Evolutionary conservation across 306 rosid genomes (phyloP).

Genomic region (Prunus mongolica): DNA sequence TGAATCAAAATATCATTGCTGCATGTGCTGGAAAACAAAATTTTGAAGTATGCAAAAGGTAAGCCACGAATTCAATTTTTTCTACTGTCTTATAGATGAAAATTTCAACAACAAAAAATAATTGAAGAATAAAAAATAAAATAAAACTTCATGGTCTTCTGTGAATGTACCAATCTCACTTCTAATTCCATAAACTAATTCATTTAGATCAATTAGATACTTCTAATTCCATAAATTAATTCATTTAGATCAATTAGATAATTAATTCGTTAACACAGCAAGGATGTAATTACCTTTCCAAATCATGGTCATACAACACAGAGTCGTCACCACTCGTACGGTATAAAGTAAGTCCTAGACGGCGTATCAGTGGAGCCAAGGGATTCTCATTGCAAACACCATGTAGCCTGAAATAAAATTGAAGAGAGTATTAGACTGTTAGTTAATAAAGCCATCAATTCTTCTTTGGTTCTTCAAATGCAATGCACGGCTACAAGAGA

Average conservation of each 20-base stretch:
- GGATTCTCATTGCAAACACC: slow-evolving; percentile 92
- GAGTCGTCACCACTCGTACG: slow-evolving; percentile 90
- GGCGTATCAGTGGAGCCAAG: slow-evolving; percentile 77
- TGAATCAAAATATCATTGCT: background rate
- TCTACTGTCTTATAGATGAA: background rate
- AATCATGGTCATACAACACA: slow-evolving; percentile 87
- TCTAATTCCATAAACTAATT: background rate
- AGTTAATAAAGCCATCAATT: slow-evolving; percentile 5
- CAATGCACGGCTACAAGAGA: background rate
- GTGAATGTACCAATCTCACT: background rate
- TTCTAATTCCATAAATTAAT: background rate
- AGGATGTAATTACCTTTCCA: slow-evolving; percentile 60
- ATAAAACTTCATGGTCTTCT: background rate
- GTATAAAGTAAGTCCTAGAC: slow-evolving; percentile 65
- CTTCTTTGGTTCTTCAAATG: background rate
- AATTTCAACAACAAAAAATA: background rate
- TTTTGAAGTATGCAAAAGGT: background rate
- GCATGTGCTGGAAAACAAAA: background rate
- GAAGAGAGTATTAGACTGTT: background rate
- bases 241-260: background rate
- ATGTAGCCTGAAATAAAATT: slow-evolving; percentile 57
- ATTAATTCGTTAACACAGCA: background rate
- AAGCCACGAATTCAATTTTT: background rate
- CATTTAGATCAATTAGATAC: background rate
- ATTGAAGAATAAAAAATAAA: background rate